phyloP scores from a whole-genome alignment of 139 green algal species.

The Auxenochlorella pyrenoidosa region DNA sequence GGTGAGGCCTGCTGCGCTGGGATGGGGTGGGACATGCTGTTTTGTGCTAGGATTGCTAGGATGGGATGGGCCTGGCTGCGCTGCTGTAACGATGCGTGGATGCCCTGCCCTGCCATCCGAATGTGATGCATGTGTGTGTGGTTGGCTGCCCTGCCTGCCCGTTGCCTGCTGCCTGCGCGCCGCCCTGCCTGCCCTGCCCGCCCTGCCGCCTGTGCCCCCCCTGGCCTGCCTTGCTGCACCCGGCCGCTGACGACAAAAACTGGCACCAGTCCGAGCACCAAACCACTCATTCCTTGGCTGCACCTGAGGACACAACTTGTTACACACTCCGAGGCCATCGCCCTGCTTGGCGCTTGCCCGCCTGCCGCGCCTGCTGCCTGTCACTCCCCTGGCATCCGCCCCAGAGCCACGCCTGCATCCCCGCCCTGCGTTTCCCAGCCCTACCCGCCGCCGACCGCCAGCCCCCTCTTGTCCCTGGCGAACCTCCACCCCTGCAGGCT shows the following conservation, averaged over 20 bases:
- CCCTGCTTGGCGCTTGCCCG: neutral
- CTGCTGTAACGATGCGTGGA: too few species aligned
- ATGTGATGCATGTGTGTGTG: too few species aligned
- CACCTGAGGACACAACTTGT: constrained; percentile 30
- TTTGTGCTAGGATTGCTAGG: too few species aligned
- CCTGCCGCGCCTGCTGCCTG: neutral
- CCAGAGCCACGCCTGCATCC: neutral
- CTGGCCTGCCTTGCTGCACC: neutral
- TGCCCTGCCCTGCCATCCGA: too few species aligned
- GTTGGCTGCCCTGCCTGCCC: too few species aligned
- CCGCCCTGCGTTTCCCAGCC: too few species aligned
- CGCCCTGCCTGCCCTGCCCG: neutral
- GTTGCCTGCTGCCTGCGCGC: too few species aligned
- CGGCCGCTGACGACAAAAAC: constrained; percentile 36
- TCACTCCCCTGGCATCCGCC: neutral
- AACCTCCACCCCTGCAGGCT: constrained; percentile 41
- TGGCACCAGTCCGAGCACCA: constrained; percentile 36
- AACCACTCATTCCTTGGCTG: constrained; percentile 27
- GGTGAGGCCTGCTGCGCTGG: neutral
- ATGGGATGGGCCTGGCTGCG: too few species aligned
- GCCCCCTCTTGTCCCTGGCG: too few species aligned
- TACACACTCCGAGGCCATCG: constrained; percentile 25
- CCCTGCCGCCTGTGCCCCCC: too few species aligned
- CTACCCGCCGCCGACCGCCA: neutral
- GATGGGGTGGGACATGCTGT: neutral